Conservation (phyloP, 1,284 basidiomycete genomes). For the Meira miltonrushii region DNA sequence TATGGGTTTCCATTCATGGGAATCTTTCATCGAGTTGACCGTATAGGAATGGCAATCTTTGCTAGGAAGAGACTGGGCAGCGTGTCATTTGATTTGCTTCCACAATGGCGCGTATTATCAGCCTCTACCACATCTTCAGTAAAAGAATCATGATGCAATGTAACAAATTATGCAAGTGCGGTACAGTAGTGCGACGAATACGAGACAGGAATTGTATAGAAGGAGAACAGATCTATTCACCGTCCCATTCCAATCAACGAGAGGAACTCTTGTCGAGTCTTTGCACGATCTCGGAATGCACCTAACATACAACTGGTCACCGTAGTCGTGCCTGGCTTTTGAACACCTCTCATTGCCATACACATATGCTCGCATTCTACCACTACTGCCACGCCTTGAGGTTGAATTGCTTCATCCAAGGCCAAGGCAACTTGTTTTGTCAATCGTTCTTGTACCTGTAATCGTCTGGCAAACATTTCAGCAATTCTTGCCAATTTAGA, state of each 20-base stretch:
- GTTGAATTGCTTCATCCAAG: conserved; percentile 93
- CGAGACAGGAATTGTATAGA: no score
- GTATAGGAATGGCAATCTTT: no score
- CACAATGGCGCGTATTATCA: no score
- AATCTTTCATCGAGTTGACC: no score
- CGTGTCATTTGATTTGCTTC: no score
- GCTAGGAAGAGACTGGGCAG: no score
- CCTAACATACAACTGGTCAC: conserved; percentile 99
- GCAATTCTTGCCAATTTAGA: conserved; percentile 96
- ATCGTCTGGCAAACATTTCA: conserved; percentile 88
- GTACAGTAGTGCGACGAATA: no score
- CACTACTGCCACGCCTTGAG: conserved; percentile 96
- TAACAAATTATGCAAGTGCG: no score
- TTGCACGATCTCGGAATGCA: conserved; percentile 92
- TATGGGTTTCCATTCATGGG: no score
- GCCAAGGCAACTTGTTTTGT: conserved; percentile 97
- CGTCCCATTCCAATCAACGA: conserved; percentile 31
- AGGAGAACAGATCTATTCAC: not conserved
- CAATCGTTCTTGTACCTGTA: conserved; percentile 95
- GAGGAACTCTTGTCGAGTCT: conserved; percentile 81
- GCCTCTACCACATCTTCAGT: no score
- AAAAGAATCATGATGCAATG: no score
- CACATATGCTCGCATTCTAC: conserved; percentile 75
- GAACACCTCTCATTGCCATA: conserved; percentile 99
- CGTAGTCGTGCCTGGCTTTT: conserved; percentile 92